phyloP scores from a whole-genome alignment of 2,329 filamentous ascomycete species.

The Pseudopyrenochaeta lycopersici region DNA sequence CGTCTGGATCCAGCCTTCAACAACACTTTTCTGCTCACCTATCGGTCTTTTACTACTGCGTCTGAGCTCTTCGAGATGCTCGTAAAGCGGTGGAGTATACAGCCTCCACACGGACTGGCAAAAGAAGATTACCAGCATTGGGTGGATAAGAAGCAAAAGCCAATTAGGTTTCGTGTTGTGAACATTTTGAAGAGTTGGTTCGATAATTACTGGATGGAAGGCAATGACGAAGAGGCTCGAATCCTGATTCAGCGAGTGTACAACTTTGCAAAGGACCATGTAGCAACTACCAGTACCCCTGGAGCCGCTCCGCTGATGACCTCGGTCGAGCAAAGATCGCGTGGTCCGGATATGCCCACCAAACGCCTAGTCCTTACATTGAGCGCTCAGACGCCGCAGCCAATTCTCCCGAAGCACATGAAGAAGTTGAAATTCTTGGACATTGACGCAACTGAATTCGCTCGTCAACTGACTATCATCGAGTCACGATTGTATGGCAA shows the following conservation, averaged over 20 bases:
- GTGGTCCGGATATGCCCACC: slow-evolving; percentile 84
- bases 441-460: slow-evolving; percentile 95
- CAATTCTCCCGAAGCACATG: slow-evolving; percentile 98
- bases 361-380: slow-evolving; percentile 88
- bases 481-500: slow-evolving; percentile 94
- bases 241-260: slow-evolving; percentile 88
- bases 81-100: slow-evolving; percentile 89
- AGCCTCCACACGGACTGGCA: slow-evolving; percentile 83
- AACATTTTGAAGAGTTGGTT: slow-evolving; percentile 99
- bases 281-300: slow-evolving; percentile 92
- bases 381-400: slow-evolving; percentile 80
- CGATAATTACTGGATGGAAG: slow-evolving; percentile 99
- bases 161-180: slow-evolving; percentile 93
- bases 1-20: slow-evolving; percentile 96
- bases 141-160: slow-evolving; percentile 94
- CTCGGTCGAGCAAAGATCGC: slow-evolving; percentile 86
- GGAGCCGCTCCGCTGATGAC: slow-evolving; percentile 85
- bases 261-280: slow-evolving; percentile 88
- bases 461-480: slow-evolving; percentile 96
- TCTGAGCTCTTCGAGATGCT: slow-evolving; percentile 91
- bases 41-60: slow-evolving; percentile 91
- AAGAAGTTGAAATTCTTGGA: slow-evolving; percentile 99
- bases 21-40: slow-evolving; percentile 96
- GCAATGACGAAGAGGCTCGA: slow-evolving; percentile 81
- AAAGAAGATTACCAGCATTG: slow-evolving; percentile 82